phyloP scores from a whole-genome alignment of 2,329 filamentous ascomycete species.

The Helminthosporium solani region DNA sequence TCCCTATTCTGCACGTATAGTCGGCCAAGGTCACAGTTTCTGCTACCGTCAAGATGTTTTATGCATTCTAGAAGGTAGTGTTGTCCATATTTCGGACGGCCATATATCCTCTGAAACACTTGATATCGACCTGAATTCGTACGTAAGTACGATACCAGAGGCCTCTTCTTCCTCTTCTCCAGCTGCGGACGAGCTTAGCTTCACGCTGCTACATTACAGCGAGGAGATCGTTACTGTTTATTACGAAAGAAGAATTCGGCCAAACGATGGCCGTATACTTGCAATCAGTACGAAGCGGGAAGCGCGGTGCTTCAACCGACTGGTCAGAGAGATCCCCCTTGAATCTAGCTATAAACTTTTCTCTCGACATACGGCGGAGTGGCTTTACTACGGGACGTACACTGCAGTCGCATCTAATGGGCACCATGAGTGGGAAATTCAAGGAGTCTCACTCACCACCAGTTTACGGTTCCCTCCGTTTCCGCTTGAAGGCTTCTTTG shows the following conservation, averaged over 20 bases:
- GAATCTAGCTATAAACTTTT: conserved; percentile 58
- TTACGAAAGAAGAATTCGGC: conserved; percentile 12
- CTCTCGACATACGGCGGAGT: conserved; percentile 62
- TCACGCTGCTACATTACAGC: conserved; percentile 36
- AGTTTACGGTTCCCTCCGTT: conserved; percentile 51
- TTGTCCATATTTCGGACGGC: conserved; percentile 61
- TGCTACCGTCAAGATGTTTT: conserved; percentile 64
- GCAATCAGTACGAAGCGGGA: conserved; percentile 24
- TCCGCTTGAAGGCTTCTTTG: conserved; percentile 60
- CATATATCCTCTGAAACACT: conserved; percentile 33
- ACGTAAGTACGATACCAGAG: conserved; percentile 14
- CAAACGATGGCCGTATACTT: conserved; percentile 22
- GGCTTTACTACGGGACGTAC: conserved; percentile 67
- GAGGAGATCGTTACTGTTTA: conserved; percentile 35
- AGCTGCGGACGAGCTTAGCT: conserved; percentile 42
- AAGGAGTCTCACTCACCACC: conserved; percentile 44
- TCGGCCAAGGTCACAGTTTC: conserved; percentile 63
- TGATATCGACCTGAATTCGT: conserved; percentile 22
- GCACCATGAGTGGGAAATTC: conserved; percentile 63
- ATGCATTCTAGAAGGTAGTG: conserved; percentile 59
- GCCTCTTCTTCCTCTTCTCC: conserved; percentile 5
- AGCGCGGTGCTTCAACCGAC: conserved; percentile 39
- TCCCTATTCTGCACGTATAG: conserved; percentile 61
- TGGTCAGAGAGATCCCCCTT: conserved; percentile 24
- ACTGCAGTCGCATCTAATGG: conserved; percentile 56